Base-by-base conservation (phyloP, 106 monocot genomes). In the Dioscorea alata region DNA sequence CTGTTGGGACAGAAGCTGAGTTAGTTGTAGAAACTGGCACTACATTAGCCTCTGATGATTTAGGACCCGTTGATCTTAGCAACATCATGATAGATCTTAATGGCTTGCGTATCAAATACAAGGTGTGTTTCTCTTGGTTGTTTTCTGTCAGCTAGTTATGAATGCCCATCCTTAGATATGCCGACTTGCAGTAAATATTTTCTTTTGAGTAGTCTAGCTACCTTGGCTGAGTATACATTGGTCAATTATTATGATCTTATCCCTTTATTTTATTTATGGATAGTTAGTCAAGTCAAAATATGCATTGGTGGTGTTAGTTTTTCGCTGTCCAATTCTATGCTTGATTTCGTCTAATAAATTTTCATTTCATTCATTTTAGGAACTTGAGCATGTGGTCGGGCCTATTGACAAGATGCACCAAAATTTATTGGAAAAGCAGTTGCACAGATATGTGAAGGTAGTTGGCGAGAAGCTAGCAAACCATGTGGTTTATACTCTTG, bases 401-500 rank as follows among this genome's bases (percentile, higher is more conserved):
- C 70, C 71, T 13, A 74, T 79, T 25, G 66, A 76, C 17, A 79
- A 74, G 59, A 69, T 58, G 23, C 42, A 56, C 63, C 48, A 82
- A 13, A 35, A 12, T 14, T 31, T 54, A 52, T 71, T 88, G 49
- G 84, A 82, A 48, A 60, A 69, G 70, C 81, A 88, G 56, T 60
- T 88, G 72, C 65, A 71, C 13, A 73, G 71, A 59, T 89, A 74
- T 61, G 74, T 67, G 10, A 71, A 42, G 50, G 85, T 61, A 20
- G 82, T 85, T 49, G 85, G 89, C 25, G 74, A 69, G 59, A 66
- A 85, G 33, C 82, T 88, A 4, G 64, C 82, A 8, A n/a, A 35
- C 13, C 85, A 64, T 13, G 74, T 89, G 33, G 48, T 84, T 59
- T 89, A 89, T 64, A 64, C 73, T 20, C 85, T 85, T 57, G 81